Conservation (phyloP, 192 early-diverging fungal species). For the Backusella mclennaniae region DNA sequence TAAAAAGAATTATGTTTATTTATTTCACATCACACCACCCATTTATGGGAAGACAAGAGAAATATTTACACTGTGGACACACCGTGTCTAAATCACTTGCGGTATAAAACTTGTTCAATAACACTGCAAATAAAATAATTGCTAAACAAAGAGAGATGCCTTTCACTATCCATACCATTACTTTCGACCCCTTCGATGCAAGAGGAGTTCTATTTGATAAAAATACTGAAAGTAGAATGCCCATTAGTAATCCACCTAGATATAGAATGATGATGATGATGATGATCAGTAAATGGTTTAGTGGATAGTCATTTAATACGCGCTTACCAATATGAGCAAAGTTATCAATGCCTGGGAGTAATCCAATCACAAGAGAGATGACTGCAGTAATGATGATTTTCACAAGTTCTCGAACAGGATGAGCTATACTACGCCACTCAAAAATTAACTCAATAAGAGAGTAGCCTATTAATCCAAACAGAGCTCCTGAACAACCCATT, state of each 20-base stretch:
- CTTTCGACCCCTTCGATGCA: constrained; percentile 19
- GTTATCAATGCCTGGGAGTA: constrained; percentile 80
- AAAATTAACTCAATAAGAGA: constrained; percentile 76
- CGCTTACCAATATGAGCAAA: constrained; percentile 62
- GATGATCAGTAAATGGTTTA: constrained; percentile 12
- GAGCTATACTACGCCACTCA: constrained; percentile 68
- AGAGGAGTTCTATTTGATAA: constrained; percentile 13
- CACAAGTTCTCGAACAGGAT: constrained; percentile 65
- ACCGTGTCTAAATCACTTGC: constrained; percentile 11
- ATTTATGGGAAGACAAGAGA: constrained; percentile 48
- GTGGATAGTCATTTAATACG: constrained; percentile 10
- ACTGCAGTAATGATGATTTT: constrained; percentile 63
- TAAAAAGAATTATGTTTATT: constrained; percentile 5
- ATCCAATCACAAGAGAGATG: constrained; percentile 68
- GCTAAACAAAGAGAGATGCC: constrained; percentile 4
- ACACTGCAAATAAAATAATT: constrained; percentile 10
- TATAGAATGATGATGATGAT: constrained; percentile 33
- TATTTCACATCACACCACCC: neutral
- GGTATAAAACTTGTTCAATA: neutral
- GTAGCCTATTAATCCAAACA: constrained; percentile 75
- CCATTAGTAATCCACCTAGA: constrained; percentile 43
- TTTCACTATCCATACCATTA: neutral
- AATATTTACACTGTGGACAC: constrained; percentile 64
- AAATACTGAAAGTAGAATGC: constrained; percentile 51
- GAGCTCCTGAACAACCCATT: constrained; percentile 56